These are phyloP conservation scores for Lolium rigidum DNA, from an alignment of 176 grass and related monocot genomes.

Conservation along the genomic window DNA sequence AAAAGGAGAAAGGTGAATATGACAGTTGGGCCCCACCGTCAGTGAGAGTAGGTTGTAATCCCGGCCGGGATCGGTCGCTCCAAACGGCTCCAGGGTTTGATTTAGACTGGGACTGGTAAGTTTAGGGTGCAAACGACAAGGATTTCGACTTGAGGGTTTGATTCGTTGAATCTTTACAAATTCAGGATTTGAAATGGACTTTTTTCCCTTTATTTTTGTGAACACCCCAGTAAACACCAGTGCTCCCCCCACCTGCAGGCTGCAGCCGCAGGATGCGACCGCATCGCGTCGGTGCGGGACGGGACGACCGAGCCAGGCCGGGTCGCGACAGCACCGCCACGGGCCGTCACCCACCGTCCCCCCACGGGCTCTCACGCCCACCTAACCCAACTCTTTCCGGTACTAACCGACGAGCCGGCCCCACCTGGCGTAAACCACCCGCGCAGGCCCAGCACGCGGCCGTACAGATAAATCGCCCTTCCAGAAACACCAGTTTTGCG, in stretches of 20 bases:
- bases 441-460: background rate
- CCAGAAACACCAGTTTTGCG: background rate
- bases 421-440: background rate
- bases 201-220: too few relatives aligned
- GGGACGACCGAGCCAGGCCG: background rate
- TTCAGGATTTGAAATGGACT: too few relatives aligned
- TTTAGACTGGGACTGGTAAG: too few relatives aligned
- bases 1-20: too few relatives aligned
- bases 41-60: too few relatives aligned
- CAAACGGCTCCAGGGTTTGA: too few relatives aligned
- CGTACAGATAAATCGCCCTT: background rate
- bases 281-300: conserved; percentile 3
- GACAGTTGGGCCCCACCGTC: too few relatives aligned
- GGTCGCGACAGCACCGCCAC: conserved; percentile 16
- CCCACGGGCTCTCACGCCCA: background rate
- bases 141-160: too few relatives aligned
- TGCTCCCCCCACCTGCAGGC: background rate
- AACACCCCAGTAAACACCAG: too few relatives aligned
- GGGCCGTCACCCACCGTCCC: background rate
- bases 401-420: conserved; percentile 32
- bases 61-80: too few relatives aligned
- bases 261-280: background rate
- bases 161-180: too few relatives aligned
- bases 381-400: background rate
- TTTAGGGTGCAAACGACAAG: too few relatives aligned